Evolutionary conservation across 306 rosid genomes (phyloP), one percentile per base, ranked within the genome.

Genomic region (Betula pendula): DNA sequence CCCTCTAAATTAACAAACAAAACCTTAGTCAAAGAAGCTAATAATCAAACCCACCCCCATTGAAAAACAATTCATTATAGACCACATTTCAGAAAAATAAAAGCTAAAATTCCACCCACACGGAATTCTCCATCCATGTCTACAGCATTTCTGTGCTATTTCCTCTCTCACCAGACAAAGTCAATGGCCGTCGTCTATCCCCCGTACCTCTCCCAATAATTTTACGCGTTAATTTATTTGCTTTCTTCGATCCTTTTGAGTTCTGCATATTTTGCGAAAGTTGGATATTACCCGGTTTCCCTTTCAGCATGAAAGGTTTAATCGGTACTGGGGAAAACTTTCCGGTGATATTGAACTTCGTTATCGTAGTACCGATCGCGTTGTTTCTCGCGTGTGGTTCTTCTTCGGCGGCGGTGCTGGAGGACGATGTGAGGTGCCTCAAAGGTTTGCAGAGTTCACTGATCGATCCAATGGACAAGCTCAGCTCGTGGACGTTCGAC

Each of bases 351-450:
- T 51, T 65, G 45, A 8, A 20, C 42, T 56, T 62, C 43, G 0
- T 27, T 35, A 33, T 25, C 60, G 5, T 40, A 17, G 5, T 40
- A 17, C 40, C 45, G 84, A n/a, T 75, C 76, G 1, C 71, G 22
- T 42, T 85, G 43, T 8, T 77, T 45, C 27, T 80, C 6, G 68
- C 53, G 72, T 55, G 42, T 3, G 72, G 74, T 44, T 27, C 27
- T 68, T 77, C 82, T 3, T 79, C 80, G 2, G 87, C 65, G 77
- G 87, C 62, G 77, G 85, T 80, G 31, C 5, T 29, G 40, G 93
- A 89, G 53, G 93, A 90, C 66, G 88, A 86, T 38, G 78, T 95
- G 22, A 76, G 15, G 71, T 95, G 98, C 27, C 91, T 95, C 15
- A 44, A 47, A 35, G 96, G 92, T 1, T 71, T 95, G 40, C 83